A percentile compares a stretch with the other conserved stretches of the same genome.
Evolutionary conservation across 768 basidiomycete species (phyloP).

Genomic region (Mycena galopus): DNA sequence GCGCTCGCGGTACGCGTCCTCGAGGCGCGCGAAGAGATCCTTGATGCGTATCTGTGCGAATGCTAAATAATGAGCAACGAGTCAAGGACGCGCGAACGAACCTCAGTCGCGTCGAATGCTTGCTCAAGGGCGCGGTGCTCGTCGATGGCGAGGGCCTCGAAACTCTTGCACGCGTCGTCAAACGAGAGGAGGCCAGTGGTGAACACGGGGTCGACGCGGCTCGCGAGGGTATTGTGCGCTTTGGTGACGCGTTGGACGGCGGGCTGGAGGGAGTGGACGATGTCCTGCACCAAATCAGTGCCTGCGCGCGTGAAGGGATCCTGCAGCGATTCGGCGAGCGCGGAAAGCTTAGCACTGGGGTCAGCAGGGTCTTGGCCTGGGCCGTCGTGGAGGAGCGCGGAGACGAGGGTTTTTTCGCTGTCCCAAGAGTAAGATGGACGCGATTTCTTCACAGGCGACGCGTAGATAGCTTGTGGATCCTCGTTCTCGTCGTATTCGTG

Average conservation of each 20-base stretch:
- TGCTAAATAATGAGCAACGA: neutral
- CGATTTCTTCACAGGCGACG: constrained; percentile 4
- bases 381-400: constrained; percentile 59
- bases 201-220: constrained; percentile 53
- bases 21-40: constrained; percentile 58
- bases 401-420: constrained; percentile 65
- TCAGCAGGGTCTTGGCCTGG: constrained; percentile 46
- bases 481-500: constrained; percentile 45
- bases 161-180: constrained; percentile 66
- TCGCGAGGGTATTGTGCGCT: constrained; percentile 52
- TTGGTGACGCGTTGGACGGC: constrained; percentile 63
- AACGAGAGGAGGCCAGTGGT: constrained; percentile 63
- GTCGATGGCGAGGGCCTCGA: constrained; percentile 60
- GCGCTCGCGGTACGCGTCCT: constrained; percentile 61
- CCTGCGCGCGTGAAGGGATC: constrained; percentile 56
- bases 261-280: constrained; percentile 59
- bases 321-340: constrained; percentile 57
- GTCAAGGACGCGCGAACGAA: constrained; percentile 36
- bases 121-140: constrained; percentile 59
- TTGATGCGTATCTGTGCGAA: constrained; percentile 56
- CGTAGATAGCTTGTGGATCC: constrained; percentile 31
- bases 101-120: constrained; percentile 58
- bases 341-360: constrained; percentile 47
- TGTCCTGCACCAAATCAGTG: constrained; percentile 52
- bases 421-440: constrained; percentile 60